phyloP scores from a whole-genome alignment of 1,139 yeast genomes.

The Insectozyma bohioensis region DNA sequence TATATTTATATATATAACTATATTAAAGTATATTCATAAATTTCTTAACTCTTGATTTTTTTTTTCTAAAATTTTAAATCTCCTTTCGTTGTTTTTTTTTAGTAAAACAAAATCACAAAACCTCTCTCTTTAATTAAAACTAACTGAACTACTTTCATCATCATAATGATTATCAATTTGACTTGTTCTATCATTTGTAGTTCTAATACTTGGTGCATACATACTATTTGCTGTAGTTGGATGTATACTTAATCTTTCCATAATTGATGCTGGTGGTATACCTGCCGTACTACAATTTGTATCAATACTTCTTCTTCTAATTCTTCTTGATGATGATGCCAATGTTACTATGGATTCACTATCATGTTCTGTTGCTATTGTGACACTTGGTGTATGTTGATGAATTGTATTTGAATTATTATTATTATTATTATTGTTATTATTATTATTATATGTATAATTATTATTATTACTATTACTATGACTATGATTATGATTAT shows the following conservation, averaged over 20 bases:
- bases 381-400: slow-evolving; percentile 9
- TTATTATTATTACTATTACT: too few relatives aligned
- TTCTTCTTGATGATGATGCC: slow-evolving; percentile 51
- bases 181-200: slow-evolving; percentile 22
- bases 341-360: slow-evolving; percentile 55
- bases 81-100: too few relatives aligned
- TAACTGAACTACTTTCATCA: slow-evolving; percentile 15
- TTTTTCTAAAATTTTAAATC: too few relatives aligned
- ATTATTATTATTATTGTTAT: slow-evolving; percentile 6
- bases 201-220: slow-evolving; percentile 27
- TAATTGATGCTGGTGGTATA: slow-evolving; percentile 63
- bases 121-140: too few relatives aligned
- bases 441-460: slow-evolving; percentile 10
- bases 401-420: slow-evolving; percentile 7
- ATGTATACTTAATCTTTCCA: slow-evolving; percentile 47
- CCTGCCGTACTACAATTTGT: slow-evolving; percentile 62
- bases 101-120: too few relatives aligned
- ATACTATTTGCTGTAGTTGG: slow-evolving; percentile 30
- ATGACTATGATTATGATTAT: slow-evolving; percentile 12
- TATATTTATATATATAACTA: too few relatives aligned
- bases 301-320: slow-evolving; percentile 52
- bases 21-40: too few relatives aligned
- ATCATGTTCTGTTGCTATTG: slow-evolving; percentile 32
- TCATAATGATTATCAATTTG: slow-evolving; percentile 17
- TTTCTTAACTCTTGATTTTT: too few relatives aligned